Percentiles rank a stretch among this genome's conserved stretches.
Conservation (phyloP, 169 alveolate species). For the Plasmodium yoelii region DNA sequence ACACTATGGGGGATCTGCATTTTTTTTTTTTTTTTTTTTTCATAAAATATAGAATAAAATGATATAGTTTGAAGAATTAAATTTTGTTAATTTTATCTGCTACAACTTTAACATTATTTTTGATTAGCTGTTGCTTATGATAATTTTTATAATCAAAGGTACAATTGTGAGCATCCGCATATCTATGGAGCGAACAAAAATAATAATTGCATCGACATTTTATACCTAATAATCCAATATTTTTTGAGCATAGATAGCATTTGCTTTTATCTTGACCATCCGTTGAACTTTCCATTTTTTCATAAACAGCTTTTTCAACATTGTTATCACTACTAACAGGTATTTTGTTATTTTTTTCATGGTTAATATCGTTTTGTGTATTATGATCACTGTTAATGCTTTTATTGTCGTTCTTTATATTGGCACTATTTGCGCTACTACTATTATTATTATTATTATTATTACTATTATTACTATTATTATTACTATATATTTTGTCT, state of each 20-base stretch:
- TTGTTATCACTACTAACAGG: constrained; percentile 7
- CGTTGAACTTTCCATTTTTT: neutral
- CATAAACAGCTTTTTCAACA: neutral
- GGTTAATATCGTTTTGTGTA: neutral
- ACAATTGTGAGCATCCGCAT: constrained; percentile 94
- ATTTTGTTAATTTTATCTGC: constrained; percentile 93
- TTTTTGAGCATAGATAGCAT: constrained; percentile 91
- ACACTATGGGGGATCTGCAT: no score
- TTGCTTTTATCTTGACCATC: constrained; percentile 80
- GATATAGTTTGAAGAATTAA: constrained; percentile 28
- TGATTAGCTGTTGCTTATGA: constrained; percentile 90
- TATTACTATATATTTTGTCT: neutral
- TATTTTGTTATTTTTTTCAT: neutral
- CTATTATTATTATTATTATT: constrained; percentile 12
- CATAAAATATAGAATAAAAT: no score
- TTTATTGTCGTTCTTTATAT: neutral
- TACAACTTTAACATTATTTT: constrained; percentile 90
- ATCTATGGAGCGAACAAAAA: constrained; percentile 94
- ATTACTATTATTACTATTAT: constrained; percentile 1
- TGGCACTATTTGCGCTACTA: constrained; percentile 14
- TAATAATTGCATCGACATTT: constrained; percentile 92
- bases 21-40: no score
- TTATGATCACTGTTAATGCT: neutral
- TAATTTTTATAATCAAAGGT: constrained; percentile 91
- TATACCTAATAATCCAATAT: constrained; percentile 94